Evolutionary conservation across 1,139 yeast species (phyloP).

Genomic region (Hemisphaericaspora xylofermentans): DNA sequence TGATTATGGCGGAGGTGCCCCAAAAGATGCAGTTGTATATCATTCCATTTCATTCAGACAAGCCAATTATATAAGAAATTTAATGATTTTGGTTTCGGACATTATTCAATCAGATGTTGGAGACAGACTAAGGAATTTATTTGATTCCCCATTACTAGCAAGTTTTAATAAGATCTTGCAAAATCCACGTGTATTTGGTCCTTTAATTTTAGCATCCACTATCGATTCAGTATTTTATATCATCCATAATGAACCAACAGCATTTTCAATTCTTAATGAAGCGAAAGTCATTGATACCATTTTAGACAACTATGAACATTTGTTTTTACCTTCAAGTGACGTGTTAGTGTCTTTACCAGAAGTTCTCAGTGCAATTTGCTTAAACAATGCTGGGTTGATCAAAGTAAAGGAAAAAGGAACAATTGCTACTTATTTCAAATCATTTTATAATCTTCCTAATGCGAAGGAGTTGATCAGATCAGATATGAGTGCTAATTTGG

Average conservation of each 20-base stretch:
- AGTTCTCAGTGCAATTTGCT: slow-evolving; percentile 78
- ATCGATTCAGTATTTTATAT: slow-evolving; percentile 69
- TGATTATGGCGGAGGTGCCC: slow-evolving; percentile 52
- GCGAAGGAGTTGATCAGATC: slow-evolving; percentile 44
- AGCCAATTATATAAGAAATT: slow-evolving; percentile 54
- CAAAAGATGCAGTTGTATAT: slow-evolving; percentile 52
- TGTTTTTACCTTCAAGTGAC: slow-evolving; percentile 58
- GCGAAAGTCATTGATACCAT: slow-evolving; percentile 71
- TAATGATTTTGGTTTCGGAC: slow-evolving; percentile 62
- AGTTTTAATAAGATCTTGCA: slow-evolving; percentile 59
- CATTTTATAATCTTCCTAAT: slow-evolving; percentile 47
- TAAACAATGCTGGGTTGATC: slow-evolving; percentile 71
- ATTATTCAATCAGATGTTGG: slow-evolving; percentile 74
- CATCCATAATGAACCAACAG: slow-evolving; percentile 89
- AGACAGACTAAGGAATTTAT: slow-evolving; percentile 78
- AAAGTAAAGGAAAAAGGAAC: slow-evolving; percentile 50
- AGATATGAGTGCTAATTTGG: slow-evolving; percentile 56
- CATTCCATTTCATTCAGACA: slow-evolving; percentile 65
- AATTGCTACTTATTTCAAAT: slow-evolving; percentile 49
- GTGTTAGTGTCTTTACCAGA: slow-evolving; percentile 68
- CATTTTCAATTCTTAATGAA: slow-evolving; percentile 77
- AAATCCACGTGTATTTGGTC: slow-evolving; percentile 68
- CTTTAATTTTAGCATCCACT: slow-evolving; percentile 61
- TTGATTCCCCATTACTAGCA: slow-evolving; percentile 74
- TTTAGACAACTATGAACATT: slow-evolving; percentile 50